Base-by-base conservation (phyloP, 2,329 filamentous ascomycete species). In the Cryphonectria naterciae region DNA sequence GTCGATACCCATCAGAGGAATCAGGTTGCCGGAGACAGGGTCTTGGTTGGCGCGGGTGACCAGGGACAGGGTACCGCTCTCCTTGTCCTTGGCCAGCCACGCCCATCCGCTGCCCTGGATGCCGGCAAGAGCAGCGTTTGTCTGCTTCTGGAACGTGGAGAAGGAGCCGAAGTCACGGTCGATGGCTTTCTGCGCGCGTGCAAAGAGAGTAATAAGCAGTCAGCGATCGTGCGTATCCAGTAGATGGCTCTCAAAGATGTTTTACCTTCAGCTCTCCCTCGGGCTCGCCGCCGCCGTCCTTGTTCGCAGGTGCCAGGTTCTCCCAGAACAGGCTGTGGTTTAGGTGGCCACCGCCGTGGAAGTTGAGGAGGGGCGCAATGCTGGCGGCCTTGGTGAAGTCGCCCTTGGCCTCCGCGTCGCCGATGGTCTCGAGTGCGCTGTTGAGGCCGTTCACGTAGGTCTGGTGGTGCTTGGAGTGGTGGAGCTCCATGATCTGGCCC, bases 301-400 rank as follows among this genome's bases (percentile, higher is more conserved):
- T 88, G 74, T 85, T 87, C 17, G 91, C 85, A 0, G 93, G 92
- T 0, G 91, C 86, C 32, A 97, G 88, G 80, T 94, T 95, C 82
- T 93, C 90, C 94, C 94, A 98, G 86, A 97, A 97, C 49, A 97
- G 89, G 0, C 89, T 91, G 85, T 97, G 95, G 84, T 98, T 98
- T 82, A 97, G 91, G 85, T 97, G 94, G 8, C 95, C 95, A 60
- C 95, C 95, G 65, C 92, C 94, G 80, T 97, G 93, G 87, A 97
- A 97, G 77, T 92, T 92, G 83, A 97, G 82, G 32, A 86, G 79
- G 22, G 86, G 85, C 2, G 86, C 86, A 73, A 85, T 81, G 10
- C 83, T 78, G 43, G 85, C 85, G 7, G 84, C 85, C 73, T 85
- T 83, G 78, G 82, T 81, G 74, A 80, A 77, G 76, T 87, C 92